Percentiles rank a stretch among this genome's conserved stretches.
These are phyloP conservation scores for Termitomyces sp. DNA, from an alignment of 768 basidiomycete species.

Conservation along the genomic window DNA sequence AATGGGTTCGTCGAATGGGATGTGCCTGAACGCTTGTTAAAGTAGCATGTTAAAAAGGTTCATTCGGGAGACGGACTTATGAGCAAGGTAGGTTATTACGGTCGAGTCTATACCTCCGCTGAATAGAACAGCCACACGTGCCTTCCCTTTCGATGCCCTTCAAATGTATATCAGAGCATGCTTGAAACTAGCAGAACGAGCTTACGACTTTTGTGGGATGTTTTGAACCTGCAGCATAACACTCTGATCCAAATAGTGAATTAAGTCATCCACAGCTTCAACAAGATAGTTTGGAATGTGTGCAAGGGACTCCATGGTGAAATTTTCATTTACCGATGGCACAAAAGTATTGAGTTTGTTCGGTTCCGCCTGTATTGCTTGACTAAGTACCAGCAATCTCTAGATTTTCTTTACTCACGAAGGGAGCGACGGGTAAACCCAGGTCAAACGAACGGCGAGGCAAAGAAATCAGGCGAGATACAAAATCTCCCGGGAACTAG, in stretches of 20 bases:
- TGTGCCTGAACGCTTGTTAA: slow-evolving; percentile 42
- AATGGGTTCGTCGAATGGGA: slow-evolving; percentile 75
- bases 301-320: slow-evolving; percentile 29
- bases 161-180: background rate
- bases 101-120: slow-evolving; percentile 97
- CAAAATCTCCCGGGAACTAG: slow-evolving; percentile 8
- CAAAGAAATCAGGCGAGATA: slow-evolving; percentile 8
- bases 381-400: background rate
- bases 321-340: slow-evolving; percentile 36
- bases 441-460: slow-evolving; percentile 8
- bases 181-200: slow-evolving; percentile 3
- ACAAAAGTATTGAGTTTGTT: slow-evolving; percentile 40
- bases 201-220: slow-evolving; percentile 50
- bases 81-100: slow-evolving; percentile 72
- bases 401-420: slow-evolving; percentile 21
- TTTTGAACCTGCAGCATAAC: slow-evolving; percentile 63
- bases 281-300: slow-evolving; percentile 37
- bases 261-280: slow-evolving; percentile 42
- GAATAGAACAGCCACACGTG: slow-evolving; percentile 82
- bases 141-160: slow-evolving; percentile 26
- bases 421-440: slow-evolving; percentile 10
- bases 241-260: slow-evolving; percentile 54
- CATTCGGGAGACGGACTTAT: slow-evolving; percentile 41
- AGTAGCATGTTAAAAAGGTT: background rate
- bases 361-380: slow-evolving; percentile 34